Conservation (phyloP, 2,329 filamentous ascomycete species). For the Colletotrichum filicis region DNA sequence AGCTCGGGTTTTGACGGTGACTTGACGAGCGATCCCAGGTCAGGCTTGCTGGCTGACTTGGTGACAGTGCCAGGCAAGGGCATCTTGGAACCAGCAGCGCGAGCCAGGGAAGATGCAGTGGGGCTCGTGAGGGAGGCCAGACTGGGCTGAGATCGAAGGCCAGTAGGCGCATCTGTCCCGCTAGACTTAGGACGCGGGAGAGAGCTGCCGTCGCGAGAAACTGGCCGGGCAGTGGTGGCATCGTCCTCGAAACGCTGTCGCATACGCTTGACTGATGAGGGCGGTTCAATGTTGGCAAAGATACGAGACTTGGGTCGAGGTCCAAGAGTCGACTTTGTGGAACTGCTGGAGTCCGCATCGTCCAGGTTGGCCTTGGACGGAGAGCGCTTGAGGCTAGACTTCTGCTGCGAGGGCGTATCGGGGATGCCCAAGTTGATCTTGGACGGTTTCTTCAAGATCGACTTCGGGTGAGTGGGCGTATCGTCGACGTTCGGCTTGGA, state of each 20-base stretch:
- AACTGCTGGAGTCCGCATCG: conserved; percentile 61
- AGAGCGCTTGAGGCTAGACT: conserved; percentile 46
- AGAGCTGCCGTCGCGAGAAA: conserved; percentile 61
- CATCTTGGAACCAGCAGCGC: conserved; percentile 65
- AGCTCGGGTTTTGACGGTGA: conserved; percentile 63
- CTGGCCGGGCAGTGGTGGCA: conserved; percentile 71
- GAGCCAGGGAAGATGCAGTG: conserved; percentile 78
- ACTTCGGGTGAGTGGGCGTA: conserved; percentile 30
- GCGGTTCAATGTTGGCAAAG: conserved; percentile 41
- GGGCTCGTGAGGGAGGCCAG: conserved; percentile 76
- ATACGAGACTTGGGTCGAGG: conserved; percentile 24
- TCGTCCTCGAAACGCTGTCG: conserved; percentile 77
- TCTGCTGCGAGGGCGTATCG: conserved; percentile 53
- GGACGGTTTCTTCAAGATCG: conserved; percentile 59
- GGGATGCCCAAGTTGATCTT: conserved; percentile 72
- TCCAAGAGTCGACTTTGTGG: conserved; percentile 38
- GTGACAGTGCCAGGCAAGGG: conserved; percentile 59
- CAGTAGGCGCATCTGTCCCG: conserved; percentile 48
- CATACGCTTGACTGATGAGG: conserved; percentile 73
- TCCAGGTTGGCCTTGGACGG: conserved; percentile 73
- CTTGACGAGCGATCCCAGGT: conserved; percentile 42
- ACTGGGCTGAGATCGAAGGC: conserved; percentile 58
- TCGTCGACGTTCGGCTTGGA: conserved; percentile 44
- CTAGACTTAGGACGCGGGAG: conserved; percentile 61
- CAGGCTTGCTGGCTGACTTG: conserved; percentile 35